Evolutionary conservation across 768 basidiomycete species (phyloP).

Genomic region (Boletus tylopilopsis): DNA sequence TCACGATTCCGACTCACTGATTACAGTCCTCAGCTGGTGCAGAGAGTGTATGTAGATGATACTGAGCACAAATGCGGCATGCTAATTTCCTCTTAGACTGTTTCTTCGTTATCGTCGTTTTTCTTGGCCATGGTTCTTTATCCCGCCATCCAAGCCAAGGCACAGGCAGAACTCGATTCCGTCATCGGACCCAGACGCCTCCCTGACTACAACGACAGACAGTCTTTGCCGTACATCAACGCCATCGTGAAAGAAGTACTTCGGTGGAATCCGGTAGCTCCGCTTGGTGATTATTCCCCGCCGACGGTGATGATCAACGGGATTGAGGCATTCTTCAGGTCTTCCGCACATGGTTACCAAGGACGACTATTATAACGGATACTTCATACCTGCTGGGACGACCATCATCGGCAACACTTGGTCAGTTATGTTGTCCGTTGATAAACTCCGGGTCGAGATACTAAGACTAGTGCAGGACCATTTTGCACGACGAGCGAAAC

Average conservation of each 20-base stretch:
- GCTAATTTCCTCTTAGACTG: conserved; percentile 19
- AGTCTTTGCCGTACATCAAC: conserved; percentile 23
- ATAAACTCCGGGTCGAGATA: background rate
- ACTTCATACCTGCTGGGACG: conserved; percentile 36
- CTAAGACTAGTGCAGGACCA: conserved; percentile 30
- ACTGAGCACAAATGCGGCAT: background rate
- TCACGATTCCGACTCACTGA: conserved; percentile 5
- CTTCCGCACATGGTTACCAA: conserved; percentile 33
- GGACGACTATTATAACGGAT: conserved; percentile 30
- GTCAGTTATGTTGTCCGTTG: conserved; percentile 25
- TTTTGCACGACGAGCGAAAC: conserved; percentile 34
- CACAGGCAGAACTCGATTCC: conserved; percentile 27
- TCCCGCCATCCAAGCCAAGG: conserved; percentile 28
- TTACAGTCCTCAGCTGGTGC: conserved; percentile 33
- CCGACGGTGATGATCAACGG: conserved; percentile 8
- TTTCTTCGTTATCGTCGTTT: conserved; percentile 29
- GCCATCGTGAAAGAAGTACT: conserved; percentile 31
- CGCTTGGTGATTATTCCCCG: conserved; percentile 27
- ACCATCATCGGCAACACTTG: conserved; percentile 60
- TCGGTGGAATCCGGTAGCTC: conserved; percentile 33
- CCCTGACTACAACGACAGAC: conserved; percentile 30
- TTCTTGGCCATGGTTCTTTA: conserved; percentile 31
- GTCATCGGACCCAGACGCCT: conserved; percentile 27
- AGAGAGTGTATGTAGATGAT: conserved; percentile 28
- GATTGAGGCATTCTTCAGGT: conserved; percentile 15